These are phyloP conservation scores for Komagataella pastoris DNA, from an alignment of 805 yeast genomes.

Conservation along the genomic window DNA sequence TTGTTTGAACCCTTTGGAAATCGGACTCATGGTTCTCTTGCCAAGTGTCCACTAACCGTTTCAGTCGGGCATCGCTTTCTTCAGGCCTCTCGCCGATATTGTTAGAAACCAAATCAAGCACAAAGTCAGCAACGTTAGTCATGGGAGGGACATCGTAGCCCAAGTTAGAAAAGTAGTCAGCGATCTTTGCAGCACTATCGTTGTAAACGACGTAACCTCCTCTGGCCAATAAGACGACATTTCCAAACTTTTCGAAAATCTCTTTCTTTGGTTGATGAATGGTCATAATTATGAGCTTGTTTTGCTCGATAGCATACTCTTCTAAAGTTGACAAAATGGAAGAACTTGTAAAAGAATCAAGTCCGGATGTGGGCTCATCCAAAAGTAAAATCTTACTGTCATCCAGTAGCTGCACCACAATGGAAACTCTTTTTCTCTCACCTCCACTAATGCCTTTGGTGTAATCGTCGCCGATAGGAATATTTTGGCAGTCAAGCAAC, in stretches of 20 bases:
- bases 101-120: conserved; percentile 45
- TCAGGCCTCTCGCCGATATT: conserved; percentile 5
- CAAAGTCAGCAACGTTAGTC: conserved; percentile 56
- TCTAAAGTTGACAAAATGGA: conserved; percentile 43
- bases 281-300: conserved; percentile 52
- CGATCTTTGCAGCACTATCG: conserved; percentile 32
- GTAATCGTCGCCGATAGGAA: conserved; percentile 38
- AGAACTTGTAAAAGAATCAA: conserved; percentile 58
- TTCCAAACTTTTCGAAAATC: conserved; percentile 47
- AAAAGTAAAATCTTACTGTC: conserved; percentile 51
- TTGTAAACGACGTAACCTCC: conserved; percentile 52
- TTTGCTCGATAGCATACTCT: conserved; percentile 30
- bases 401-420: conserved; percentile 56
- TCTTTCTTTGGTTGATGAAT: conserved; percentile 70
- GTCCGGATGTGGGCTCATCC: conserved; percentile 76
- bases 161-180: conserved; percentile 25
- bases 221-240: conserved; percentile 47
- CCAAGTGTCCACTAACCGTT: conserved; percentile 18
- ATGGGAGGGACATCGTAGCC: conserved; percentile 39
- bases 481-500: conserved; percentile 55
- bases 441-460: conserved; percentile 51
- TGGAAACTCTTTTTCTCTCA: conserved; percentile 63
- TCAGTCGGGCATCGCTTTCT: conserved; percentile 20
- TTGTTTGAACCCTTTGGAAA: conserved; percentile 1
- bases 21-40: conserved; percentile 20